Conservation (phyloP, 352 stramenopile species). For the Peronospora belbahrii region DNA sequence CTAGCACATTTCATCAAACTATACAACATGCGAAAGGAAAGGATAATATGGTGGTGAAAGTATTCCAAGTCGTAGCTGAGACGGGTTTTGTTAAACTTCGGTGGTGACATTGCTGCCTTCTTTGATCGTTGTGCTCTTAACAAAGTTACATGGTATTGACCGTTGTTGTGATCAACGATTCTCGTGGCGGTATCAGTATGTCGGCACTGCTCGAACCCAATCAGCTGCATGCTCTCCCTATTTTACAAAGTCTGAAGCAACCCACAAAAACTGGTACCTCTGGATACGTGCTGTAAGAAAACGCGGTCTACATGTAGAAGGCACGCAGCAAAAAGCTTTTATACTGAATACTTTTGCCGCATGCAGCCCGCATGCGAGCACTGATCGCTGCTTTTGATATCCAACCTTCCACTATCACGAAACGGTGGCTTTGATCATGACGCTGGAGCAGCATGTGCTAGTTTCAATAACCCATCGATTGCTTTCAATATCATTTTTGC, state of each 20-base stretch:
- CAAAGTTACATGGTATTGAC: conserved; percentile 64
- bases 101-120: conserved; percentile 44
- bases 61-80: conserved; percentile 48
- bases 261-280: conserved; percentile 32
- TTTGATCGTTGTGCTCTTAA: conserved; percentile 30
- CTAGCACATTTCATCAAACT: conserved; percentile 42
- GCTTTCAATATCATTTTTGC: neutral
- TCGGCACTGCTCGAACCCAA: conserved; percentile 27
- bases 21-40: conserved; percentile 15
- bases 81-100: conserved; percentile 50
- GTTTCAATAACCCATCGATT: conserved; percentile 68
- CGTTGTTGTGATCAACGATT: conserved; percentile 58
- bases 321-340: neutral
- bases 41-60: conserved; percentile 32
- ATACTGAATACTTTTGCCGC: conserved; percentile 2
- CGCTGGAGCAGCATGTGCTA: conserved; percentile 65
- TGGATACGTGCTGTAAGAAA: conserved; percentile 40
- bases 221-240: conserved; percentile 42
- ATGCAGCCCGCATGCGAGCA: neutral
- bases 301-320: neutral
- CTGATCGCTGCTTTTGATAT: conserved; percentile 1
- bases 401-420: neutral
- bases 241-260: conserved; percentile 58
- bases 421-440: conserved; percentile 44
- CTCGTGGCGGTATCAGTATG: conserved; percentile 26